Base-by-base conservation (phyloP, 495 filamentous ascomycete genomes). In the Astrothelium macrocarpum region DNA sequence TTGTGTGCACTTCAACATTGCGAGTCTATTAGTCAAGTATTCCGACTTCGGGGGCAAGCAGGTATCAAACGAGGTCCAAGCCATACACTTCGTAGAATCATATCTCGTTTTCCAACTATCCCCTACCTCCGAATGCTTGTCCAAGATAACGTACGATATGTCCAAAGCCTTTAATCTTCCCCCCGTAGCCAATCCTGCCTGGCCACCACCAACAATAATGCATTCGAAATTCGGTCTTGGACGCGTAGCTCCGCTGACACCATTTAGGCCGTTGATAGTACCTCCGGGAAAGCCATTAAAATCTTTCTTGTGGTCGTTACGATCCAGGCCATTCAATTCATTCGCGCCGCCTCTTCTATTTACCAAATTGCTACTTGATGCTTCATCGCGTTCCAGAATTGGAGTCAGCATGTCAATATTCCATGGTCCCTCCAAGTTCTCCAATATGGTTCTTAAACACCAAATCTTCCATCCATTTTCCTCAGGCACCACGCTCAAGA, bases 81-180 rank as follows among this genome's bases (percentile, higher is more conserved):
- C 26, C 49, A 9, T 56, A 56, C 62, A 65, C 20, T 45, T n/a
- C 23, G 68, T 66, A 43, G 70, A 75, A 32, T 74, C 70, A 53
- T 77, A 78, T 14, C 76, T 71, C 12, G 66, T 64, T 28, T 63
- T 70, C 76, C 76, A 78, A 56, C 74, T 74, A 62, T 76, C 71
- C 18, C 76, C 76, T 2, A 73, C 62, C 4, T 60, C 43, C n/a
- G 63, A 14, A 45, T 74, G 71, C 12, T 70, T 70, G 25, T 78
- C 76, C 14, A 73, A 64, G 56, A 77, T 64, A 16, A 77, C 62
- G 53, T 71, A 73, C 0, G 67, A 65, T 0, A 77, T 64, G 2
- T 71, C 72, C 1, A 78, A 56, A 0, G 75, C 71, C 60, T 77
- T 73, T 5, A 76, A 60, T 5, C 76, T 68, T 14, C 73, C 76